A percentile compares a stretch with the other conserved stretches of the same genome.
These are phyloP conservation scores for Hygrophila difformis DNA, from an alignment of 257 asterid genomes.

Conservation along the genomic window DNA sequence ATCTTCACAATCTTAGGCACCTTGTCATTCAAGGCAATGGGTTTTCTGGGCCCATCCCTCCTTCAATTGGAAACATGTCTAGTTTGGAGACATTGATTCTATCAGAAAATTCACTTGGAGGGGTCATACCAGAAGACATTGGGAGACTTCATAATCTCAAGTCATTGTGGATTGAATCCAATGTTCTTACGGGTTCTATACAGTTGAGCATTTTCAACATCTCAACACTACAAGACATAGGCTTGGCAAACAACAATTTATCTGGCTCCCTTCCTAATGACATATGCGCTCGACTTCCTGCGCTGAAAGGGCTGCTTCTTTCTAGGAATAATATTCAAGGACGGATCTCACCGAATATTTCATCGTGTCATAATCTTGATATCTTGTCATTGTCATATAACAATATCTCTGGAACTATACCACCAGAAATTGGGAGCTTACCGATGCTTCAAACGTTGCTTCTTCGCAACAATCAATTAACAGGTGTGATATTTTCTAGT, in stretches of 20 bases:
- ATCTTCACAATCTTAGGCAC: conserved; percentile 5
- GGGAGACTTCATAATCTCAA: neutral
- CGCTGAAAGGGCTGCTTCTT: neutral
- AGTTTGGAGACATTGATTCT: neutral
- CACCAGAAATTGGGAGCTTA: too few species aligned
- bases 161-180: neutral
- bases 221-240: neutral
- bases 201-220: conserved; percentile 2
- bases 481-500: too few species aligned
- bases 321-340: neutral
- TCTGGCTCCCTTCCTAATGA: neutral
- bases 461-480: neutral
- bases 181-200: neutral
- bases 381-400: neutral
- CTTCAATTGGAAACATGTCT: neutral
- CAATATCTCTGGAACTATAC: neutral
- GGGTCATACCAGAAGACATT: neutral
- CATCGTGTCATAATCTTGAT: neutral
- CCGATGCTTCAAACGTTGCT: neutral
- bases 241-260: neutral
- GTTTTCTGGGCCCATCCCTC: neutral
- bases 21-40: neutral
- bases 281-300: neutral
- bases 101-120: neutral
- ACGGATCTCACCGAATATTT: neutral